These are phyloP conservation scores for Gelatoporia subvermispora DNA, from an alignment of 768 basidiomycete species.

Conservation along the genomic window DNA sequence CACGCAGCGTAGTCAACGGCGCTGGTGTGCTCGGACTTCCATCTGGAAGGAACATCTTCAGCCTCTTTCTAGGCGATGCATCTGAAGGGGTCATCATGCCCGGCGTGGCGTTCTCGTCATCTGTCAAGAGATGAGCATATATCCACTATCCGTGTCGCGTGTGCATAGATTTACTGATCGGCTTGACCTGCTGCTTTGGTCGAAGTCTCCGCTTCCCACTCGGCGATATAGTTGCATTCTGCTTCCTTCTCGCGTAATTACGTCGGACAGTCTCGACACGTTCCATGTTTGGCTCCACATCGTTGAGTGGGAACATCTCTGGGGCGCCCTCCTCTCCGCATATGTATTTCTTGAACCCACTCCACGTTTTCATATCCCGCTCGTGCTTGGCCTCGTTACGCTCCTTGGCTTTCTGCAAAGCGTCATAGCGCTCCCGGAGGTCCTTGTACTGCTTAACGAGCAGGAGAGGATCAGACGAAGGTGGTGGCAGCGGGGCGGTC, in stretches of 20 bases:
- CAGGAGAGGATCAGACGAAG: not conserved
- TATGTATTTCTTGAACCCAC: slow-evolving; percentile 35
- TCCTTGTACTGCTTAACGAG: slow-evolving; percentile 31
- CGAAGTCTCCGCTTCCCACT: too few relatives aligned
- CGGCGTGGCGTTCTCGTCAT: not conserved
- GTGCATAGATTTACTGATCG: not conserved
- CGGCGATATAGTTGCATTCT: not conserved
- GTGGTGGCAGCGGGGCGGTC: not conserved
- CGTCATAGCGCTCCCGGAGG: slow-evolving; percentile 34
- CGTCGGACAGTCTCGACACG: slow-evolving; percentile 7
- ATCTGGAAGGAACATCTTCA: too few relatives aligned
- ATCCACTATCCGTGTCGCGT: too few relatives aligned
- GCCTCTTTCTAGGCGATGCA: too few relatives aligned
- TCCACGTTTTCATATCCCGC: slow-evolving; percentile 33
- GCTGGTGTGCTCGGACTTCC: too few relatives aligned
- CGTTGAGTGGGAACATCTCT: not conserved
- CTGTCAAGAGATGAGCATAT: not conserved
- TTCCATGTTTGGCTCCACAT: slow-evolving; percentile 1
- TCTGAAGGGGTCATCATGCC: not conserved
- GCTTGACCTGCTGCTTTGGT: too few relatives aligned
- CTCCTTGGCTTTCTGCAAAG: slow-evolving; percentile 37
- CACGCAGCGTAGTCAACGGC: not conserved
- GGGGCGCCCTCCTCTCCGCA: not conserved
- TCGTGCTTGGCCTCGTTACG: slow-evolving; percentile 45
- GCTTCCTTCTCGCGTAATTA: not conserved